Percentiles rank a stretch among this genome's conserved stretches.
Evolutionary conservation across 345 rosid genomes (phyloP).

Genomic region (Boechera stricta): DNA sequence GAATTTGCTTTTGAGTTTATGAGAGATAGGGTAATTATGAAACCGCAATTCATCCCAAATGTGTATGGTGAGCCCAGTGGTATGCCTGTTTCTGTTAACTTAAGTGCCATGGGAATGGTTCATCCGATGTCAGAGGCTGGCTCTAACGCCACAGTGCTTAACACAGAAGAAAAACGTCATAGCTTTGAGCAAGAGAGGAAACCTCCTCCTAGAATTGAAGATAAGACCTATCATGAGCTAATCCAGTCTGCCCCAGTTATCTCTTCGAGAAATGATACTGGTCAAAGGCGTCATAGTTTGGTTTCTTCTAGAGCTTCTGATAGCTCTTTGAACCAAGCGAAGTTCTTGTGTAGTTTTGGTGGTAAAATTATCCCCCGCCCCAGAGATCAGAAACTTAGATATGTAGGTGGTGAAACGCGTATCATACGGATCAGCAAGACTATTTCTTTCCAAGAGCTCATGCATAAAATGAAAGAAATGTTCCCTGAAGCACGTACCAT

Average conservation of each 20-base stretch:
- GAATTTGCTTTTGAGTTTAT: constrained; percentile 50
- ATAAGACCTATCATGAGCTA: constrained; percentile 36
- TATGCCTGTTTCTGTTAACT: constrained; percentile 43
- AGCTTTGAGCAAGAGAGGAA: constrained; percentile 41
- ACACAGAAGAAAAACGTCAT: constrained; percentile 31
- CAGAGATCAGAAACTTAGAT: constrained; percentile 49
- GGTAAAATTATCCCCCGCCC: constrained; percentile 50
- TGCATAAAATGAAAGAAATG: constrained; percentile 44
- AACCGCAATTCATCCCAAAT: constrained; percentile 41
- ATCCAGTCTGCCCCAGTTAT: constrained; percentile 41
- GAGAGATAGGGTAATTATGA: constrained; percentile 43
- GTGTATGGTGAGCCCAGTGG: constrained; percentile 37
- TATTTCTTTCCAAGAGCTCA: constrained; percentile 44
- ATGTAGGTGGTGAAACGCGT: constrained; percentile 50
- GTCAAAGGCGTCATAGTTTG: constrained; percentile 34
- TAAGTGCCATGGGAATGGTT: constrained; percentile 39
- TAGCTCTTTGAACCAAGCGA: constrained; percentile 38
- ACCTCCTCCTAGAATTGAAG: constrained; percentile 39
- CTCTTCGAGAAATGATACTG: constrained; percentile 31
- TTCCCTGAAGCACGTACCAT: constrained; percentile 42
- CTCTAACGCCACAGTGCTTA: constrained; percentile 29
- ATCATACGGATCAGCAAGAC: constrained; percentile 43
- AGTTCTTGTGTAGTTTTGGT: constrained; percentile 51
- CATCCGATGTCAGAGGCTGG: constrained; percentile 38
- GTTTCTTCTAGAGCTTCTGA: constrained; percentile 45